These are phyloP conservation scores for Fragaria ananassa DNA, from an alignment of 306 rosid genomes.

Conservation along the genomic window DNA sequence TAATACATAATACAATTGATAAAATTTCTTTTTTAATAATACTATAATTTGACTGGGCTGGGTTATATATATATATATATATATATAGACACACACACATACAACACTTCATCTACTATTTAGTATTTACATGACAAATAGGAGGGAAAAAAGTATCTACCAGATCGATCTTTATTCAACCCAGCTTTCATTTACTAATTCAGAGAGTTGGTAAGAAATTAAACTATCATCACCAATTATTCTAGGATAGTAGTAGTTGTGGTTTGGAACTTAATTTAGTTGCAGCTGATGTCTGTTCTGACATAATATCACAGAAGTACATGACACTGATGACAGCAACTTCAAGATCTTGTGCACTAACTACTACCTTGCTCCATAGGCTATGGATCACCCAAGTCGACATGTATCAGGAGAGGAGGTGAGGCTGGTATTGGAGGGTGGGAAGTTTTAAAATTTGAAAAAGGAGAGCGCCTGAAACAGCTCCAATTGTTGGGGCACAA, in stretches of 20 bases:
- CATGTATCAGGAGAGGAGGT: constrained; percentile 24
- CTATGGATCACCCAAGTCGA: constrained; percentile 2
- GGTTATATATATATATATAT: too few species aligned
- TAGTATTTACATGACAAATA: neutral
- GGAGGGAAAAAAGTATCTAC: neutral
- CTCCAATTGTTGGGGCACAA: constrained; percentile 67
- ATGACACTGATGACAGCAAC: neutral
- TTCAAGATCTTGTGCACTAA: constrained; percentile 2
- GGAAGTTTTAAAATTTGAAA: constrained; percentile 39
- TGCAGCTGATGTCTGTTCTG: neutral
- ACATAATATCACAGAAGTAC: neutral
- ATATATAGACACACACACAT: too few species aligned
- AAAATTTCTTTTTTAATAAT: too few species aligned
- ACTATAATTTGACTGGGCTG: too few species aligned
- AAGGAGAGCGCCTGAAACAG: constrained; percentile 43
- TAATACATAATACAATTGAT: too few species aligned
- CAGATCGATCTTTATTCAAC: neutral
- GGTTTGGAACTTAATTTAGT: neutral
- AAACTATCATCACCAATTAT: neutral
- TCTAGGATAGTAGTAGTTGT: neutral
- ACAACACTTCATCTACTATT: neutral
- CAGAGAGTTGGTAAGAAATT: constrained; percentile 9
- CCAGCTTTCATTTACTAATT: neutral
- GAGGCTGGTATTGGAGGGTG: constrained; percentile 20
- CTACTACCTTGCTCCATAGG: constrained; percentile 1